Percentiles rank a stretch among this genome's conserved stretches.
Evolutionary conservation across 2,329 filamentous ascomycete species (phyloP).

Genomic region (Pseudocercospora cruenta): DNA sequence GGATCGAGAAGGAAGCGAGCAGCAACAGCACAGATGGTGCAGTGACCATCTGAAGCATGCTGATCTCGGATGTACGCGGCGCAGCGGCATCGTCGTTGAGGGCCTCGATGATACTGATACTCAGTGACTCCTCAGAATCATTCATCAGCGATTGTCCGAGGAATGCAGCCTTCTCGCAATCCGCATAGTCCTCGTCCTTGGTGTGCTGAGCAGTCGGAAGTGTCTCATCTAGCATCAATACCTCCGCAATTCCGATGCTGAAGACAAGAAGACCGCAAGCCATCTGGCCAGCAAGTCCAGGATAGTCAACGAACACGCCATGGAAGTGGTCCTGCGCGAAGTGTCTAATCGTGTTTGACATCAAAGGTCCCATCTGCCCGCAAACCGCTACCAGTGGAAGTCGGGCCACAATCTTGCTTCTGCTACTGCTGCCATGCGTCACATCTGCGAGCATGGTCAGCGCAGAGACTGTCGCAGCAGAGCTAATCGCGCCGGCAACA

Average conservation of each 20-base stretch:
- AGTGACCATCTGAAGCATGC: conserved; percentile 49
- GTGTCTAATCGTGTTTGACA: conserved; percentile 48
- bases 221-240: conserved; percentile 44
- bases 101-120: conserved; percentile 42
- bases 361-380: conserved; percentile 51
- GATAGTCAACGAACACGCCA: conserved; percentile 48
- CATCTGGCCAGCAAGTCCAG: conserved; percentile 48
- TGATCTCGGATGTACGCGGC: conserved; percentile 44
- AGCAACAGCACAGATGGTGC: conserved; percentile 52
- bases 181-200: conserved; percentile 28
- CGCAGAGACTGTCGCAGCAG: conserved; percentile 49
- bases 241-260: conserved; percentile 45
- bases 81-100: conserved; percentile 31
- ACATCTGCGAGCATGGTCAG: conserved; percentile 53
- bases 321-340: conserved; percentile 43
- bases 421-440: conserved; percentile 28
- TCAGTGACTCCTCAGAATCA: conserved; percentile 41
- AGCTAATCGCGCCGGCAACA: conserved; percentile 49
- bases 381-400: conserved; percentile 51
- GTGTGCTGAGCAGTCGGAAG: conserved; percentile 16
- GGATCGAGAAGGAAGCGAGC: conserved; percentile 55
- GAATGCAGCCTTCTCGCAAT: conserved; percentile 54
- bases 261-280: conserved; percentile 49
- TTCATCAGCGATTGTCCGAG: conserved; percentile 39
- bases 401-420: conserved; percentile 47